These are phyloP conservation scores for Coleophoma cylindrospora DNA, from an alignment of 2,329 filamentous ascomycete genomes.

Conservation along the genomic window DNA sequence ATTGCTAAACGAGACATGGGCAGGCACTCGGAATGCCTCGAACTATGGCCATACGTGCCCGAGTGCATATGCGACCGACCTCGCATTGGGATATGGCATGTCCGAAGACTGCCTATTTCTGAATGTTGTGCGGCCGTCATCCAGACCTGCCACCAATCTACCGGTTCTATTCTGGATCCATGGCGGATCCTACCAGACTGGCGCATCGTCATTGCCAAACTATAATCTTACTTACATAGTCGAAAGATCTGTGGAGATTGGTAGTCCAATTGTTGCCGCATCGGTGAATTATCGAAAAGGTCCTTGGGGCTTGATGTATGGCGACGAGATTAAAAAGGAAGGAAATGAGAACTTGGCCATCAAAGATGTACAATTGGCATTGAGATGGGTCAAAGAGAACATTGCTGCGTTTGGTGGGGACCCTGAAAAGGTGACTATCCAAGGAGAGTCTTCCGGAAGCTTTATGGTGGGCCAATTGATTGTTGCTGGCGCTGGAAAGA, in stretches of 20 bases:
- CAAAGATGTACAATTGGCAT: constrained; percentile 50
- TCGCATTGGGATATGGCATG: background rate
- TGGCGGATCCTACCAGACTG: constrained; percentile 13
- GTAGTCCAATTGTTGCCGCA: constrained; percentile 35
- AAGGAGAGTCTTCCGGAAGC: constrained; percentile 38
- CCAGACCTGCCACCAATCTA: constrained; percentile 31
- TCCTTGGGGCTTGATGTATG: constrained; percentile 62
- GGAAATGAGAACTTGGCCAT: constrained; percentile 58
- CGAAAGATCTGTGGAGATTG: constrained; percentile 30
- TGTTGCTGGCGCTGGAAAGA: constrained; percentile 35
- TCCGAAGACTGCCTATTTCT: constrained; percentile 48
- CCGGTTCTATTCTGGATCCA: constrained; percentile 52
- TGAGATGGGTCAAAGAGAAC: constrained; percentile 55
- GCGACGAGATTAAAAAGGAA: constrained; percentile 41
- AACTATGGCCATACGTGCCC: constrained; percentile 7
- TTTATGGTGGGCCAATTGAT: constrained; percentile 35
- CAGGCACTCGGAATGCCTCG: constrained; percentile 10
- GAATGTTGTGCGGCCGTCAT: constrained; percentile 48
- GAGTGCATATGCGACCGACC: constrained; percentile 8
- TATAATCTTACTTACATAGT: constrained; percentile 53
- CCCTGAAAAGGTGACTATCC: constrained; percentile 20
- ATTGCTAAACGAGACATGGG: constrained; percentile 8
- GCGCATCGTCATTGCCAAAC: constrained; percentile 7
- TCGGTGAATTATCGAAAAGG: constrained; percentile 59
- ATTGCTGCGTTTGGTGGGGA: constrained; percentile 36